Conservation (phyloP, 2,329 filamentous ascomycete species). For the Colletotrichum sp. region DNA sequence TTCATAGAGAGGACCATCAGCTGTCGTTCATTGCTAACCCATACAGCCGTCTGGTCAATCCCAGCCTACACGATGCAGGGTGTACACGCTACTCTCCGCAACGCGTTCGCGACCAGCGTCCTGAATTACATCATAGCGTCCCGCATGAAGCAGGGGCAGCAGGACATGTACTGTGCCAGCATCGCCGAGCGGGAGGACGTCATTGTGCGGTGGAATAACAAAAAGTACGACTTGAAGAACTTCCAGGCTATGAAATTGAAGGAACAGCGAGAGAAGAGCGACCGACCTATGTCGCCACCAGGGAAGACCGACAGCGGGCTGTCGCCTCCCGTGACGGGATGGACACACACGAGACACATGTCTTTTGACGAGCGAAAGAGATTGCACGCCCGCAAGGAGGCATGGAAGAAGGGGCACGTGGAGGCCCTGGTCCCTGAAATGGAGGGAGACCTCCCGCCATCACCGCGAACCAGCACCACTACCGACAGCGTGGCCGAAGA, state of each 20-base stretch:
- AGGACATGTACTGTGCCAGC: slow-evolving; percentile 62
- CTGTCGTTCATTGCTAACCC: not conserved
- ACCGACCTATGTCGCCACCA: slow-evolving; percentile 25
- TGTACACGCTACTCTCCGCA: slow-evolving; percentile 77
- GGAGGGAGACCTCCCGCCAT: slow-evolving; percentile 20
- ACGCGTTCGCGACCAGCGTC: slow-evolving; percentile 71
- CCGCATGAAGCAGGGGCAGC: slow-evolving; percentile 75
- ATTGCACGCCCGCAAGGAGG: slow-evolving; percentile 51
- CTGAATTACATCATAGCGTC: slow-evolving; percentile 82
- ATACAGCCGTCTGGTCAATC: slow-evolving; percentile 66
- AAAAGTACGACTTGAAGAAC: slow-evolving; percentile 64
- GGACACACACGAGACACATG: slow-evolving; percentile 52
- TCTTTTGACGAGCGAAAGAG: slow-evolving; percentile 57
- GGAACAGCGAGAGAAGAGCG: slow-evolving; percentile 40
- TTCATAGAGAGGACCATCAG: not conserved
- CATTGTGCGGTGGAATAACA: slow-evolving; percentile 66
- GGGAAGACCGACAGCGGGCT: not conserved
- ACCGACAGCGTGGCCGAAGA: slow-evolving; percentile 39
- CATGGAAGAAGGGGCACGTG: slow-evolving; percentile 41
- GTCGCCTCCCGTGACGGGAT: slow-evolving; percentile 45
- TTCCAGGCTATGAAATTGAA: slow-evolving; percentile 60
- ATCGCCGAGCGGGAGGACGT: slow-evolving; percentile 68
- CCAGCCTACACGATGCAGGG: slow-evolving; percentile 87
- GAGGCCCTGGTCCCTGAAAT: slow-evolving; percentile 22
- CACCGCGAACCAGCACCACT: slow-evolving; percentile 21